phyloP scores from a whole-genome alignment of 1,139 yeast species.

The Yamadazyma triangularis region DNA sequence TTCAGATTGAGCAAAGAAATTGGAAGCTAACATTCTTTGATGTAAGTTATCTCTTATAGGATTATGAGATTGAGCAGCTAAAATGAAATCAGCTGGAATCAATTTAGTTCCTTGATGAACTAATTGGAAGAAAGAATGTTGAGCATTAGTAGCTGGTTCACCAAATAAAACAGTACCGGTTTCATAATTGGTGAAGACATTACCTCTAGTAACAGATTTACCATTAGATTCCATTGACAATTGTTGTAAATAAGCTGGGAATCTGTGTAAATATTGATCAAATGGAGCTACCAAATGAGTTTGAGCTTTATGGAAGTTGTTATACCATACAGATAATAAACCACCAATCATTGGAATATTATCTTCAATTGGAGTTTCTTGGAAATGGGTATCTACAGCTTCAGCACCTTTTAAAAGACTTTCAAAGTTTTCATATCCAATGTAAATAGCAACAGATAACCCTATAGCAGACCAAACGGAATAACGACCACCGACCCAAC shows the following conservation, averaged over 20 bases:
- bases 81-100: slow-evolving; percentile 93
- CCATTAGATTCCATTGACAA: slow-evolving; percentile 99
- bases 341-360: slow-evolving; percentile 95
- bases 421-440: slow-evolving; percentile 92
- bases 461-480: slow-evolving; percentile 99
- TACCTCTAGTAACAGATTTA: slow-evolving; percentile 91
- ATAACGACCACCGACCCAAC: slow-evolving; percentile 99
- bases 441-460: slow-evolving; percentile 87
- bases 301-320: slow-evolving; percentile 96
- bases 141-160: slow-evolving; percentile 98
- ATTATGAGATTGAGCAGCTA: slow-evolving; percentile 97
- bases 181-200: slow-evolving; percentile 86
- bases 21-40: slow-evolving; percentile 96
- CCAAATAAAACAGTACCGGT: slow-evolving; percentile 95
- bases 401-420: slow-evolving; percentile 94
- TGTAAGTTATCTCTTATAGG: slow-evolving; percentile 92
- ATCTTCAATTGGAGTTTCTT: slow-evolving; percentile 75
- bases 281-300: slow-evolving; percentile 98
- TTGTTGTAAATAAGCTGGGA: slow-evolving; percentile 99
- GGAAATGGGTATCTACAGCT: slow-evolving; percentile 90
- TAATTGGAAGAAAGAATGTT: slow-evolving; percentile 98
- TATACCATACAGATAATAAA: slow-evolving; percentile 92
- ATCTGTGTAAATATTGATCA: slow-evolving; percentile 97
- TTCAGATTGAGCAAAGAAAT: slow-evolving; percentile 97
- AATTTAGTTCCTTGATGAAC: slow-evolving; percentile 98